A percentile compares a stretch with the other conserved stretches of the same genome.
Evolutionary conservation across 345 rosid species (phyloP).

Genomic region (Salix caprea): DNA sequence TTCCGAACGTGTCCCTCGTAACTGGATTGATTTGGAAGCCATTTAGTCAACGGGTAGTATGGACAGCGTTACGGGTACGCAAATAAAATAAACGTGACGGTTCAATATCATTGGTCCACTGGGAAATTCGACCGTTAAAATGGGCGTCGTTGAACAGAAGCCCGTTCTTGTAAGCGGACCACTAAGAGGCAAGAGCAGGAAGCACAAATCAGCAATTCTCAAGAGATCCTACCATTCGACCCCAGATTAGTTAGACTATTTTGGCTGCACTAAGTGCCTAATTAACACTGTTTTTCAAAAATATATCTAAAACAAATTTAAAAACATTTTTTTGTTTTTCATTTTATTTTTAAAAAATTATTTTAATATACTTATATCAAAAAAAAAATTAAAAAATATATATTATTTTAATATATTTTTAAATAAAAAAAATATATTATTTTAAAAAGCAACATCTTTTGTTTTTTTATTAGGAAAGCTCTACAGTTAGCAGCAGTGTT

Average conservation of each 20-base stretch:
- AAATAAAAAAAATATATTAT: too few species aligned
- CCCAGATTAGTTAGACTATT: too few species aligned
- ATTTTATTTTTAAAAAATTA: too few species aligned
- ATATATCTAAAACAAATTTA: too few species aligned
- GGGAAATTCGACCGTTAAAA: not conserved
- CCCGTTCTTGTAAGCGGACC: not conserved
- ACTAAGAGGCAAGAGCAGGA: not conserved
- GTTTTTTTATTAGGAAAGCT: conserved; percentile 45
- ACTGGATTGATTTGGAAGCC: not conserved
- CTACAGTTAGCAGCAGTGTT: conserved; percentile 53
- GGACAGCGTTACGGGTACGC: not conserved
- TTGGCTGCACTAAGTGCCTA: too few species aligned
- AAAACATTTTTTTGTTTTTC: too few species aligned
- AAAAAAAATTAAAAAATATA: too few species aligned
- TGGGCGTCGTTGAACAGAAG: not conserved
- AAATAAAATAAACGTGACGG: not conserved
- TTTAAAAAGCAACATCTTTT: too few species aligned
- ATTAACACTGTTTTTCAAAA: too few species aligned
- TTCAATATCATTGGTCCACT: not conserved
- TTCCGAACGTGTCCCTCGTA: conserved; percentile 7
- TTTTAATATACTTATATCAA: too few species aligned
- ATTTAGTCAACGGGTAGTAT: conserved; percentile 1
- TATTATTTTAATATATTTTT: too few species aligned
- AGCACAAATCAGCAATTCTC: not conserved
- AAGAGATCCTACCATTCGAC: not conserved